Conservation (phyloP, 306 rosid genomes). For the Citrullus colocynthis region DNA sequence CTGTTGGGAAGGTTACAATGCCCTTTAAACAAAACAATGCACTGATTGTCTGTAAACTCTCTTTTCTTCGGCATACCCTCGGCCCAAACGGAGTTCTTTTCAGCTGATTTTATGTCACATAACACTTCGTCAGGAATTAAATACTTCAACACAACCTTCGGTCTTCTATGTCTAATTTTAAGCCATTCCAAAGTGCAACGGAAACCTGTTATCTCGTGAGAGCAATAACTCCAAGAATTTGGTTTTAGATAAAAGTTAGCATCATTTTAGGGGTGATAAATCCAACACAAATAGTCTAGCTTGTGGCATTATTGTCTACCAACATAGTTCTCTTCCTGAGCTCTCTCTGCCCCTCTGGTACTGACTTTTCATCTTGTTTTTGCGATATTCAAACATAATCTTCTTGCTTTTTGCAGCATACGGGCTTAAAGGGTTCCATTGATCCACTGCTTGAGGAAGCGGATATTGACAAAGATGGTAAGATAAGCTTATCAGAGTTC, state of each 20-base stretch:
- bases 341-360: background rate
- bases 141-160: background rate
- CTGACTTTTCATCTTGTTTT: background rate
- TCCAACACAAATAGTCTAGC: background rate
- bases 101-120: background rate
- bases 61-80: background rate
- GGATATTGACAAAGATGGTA: slow-evolving; percentile 90
- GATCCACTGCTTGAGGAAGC: slow-evolving; percentile 95
- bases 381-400: slow-evolving; percentile 3
- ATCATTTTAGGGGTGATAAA: background rate
- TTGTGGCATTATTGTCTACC: background rate
- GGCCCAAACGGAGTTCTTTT: background rate
- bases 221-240: background rate
- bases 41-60: background rate
- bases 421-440: slow-evolving; percentile 71
- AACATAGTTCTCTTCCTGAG: background rate
- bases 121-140: background rate
- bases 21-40: background rate
- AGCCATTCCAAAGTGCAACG: background rate
- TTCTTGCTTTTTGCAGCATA: slow-evolving; percentile 44
- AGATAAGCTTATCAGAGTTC: slow-evolving; percentile 79
- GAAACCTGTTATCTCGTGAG: background rate
- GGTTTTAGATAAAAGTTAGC: background rate
- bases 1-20: background rate
- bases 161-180: background rate